These are phyloP conservation scores for Neurospora discreta DNA, from an alignment of 495 filamentous ascomycete genomes.

Conservation along the genomic window DNA sequence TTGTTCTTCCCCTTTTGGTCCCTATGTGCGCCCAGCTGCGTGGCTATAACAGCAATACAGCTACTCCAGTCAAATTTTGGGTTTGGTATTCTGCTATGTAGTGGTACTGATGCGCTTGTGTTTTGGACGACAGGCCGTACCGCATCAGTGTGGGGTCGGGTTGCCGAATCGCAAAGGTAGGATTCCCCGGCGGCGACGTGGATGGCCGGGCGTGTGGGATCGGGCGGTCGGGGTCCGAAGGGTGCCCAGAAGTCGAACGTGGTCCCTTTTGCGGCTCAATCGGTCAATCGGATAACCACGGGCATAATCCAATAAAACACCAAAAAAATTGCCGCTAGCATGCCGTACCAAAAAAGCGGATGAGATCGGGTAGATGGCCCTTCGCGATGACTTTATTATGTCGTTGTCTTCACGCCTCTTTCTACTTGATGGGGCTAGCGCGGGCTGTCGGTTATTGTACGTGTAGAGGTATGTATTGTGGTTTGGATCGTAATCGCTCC, in stretches of 20 bases:
- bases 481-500: neutral
- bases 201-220: neutral
- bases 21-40: neutral
- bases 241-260: neutral
- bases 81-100: neutral
- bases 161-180: neutral
- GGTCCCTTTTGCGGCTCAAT: conserved; percentile 10
- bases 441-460: neutral
- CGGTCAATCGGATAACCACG: neutral
- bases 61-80: neutral
- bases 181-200: neutral
- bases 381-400: neutral
- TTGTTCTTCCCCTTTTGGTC: neutral
- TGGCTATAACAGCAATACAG: neutral
- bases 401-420: neutral
- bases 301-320: neutral
- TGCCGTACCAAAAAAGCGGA: neutral
- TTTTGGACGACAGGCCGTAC: neutral
- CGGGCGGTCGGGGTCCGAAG: neutral
- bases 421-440: conserved; percentile 5
- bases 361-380: neutral
- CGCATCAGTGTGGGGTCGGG: neutral
- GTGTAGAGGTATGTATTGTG: neutral
- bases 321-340: conserved; percentile 7
- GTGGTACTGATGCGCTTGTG: neutral